These are phyloP conservation scores for Euphorbia tirucalli DNA, from an alignment of 345 rosid species.

Conservation along the genomic window DNA sequence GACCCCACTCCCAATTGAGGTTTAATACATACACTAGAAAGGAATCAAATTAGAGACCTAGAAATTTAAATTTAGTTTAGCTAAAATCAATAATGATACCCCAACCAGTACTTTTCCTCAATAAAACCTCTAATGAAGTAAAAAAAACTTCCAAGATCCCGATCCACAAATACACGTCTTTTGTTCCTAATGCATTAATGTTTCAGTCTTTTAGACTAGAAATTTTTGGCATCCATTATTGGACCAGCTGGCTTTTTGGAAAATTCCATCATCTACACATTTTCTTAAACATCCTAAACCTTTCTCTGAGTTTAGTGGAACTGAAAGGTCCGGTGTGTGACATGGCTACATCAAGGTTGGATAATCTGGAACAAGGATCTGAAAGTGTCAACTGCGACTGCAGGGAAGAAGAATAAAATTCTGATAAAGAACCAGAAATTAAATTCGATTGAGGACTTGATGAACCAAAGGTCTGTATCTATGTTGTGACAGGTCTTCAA, in stretches of 20 bases:
- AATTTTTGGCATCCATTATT: background rate
- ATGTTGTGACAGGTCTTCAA: too few species aligned
- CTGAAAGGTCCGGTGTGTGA: too few species aligned
- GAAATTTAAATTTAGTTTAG: background rate
- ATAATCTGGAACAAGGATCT: too few species aligned
- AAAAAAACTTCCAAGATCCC: background rate
- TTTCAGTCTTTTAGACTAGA: background rate
- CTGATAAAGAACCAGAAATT: too few species aligned
- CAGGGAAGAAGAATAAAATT: too few species aligned
- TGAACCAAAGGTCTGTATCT: too few species aligned
- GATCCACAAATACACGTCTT: background rate
- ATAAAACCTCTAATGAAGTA: background rate
- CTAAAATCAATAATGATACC: background rate
- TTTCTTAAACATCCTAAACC: background rate
- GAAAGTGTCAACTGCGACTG: too few species aligned
- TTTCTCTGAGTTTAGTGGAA: background rate
- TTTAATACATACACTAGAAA: too few species aligned
- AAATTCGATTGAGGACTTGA: too few species aligned
- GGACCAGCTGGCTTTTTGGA: background rate
- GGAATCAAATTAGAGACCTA: too few species aligned
- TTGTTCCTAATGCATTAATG: background rate
- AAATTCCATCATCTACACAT: background rate
- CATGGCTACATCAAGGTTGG: too few species aligned
- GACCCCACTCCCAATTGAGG: too few species aligned
- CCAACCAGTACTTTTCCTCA: background rate